Conservation (phyloP, 352 stramenopile species). For the Plasmopara viticola region DNA sequence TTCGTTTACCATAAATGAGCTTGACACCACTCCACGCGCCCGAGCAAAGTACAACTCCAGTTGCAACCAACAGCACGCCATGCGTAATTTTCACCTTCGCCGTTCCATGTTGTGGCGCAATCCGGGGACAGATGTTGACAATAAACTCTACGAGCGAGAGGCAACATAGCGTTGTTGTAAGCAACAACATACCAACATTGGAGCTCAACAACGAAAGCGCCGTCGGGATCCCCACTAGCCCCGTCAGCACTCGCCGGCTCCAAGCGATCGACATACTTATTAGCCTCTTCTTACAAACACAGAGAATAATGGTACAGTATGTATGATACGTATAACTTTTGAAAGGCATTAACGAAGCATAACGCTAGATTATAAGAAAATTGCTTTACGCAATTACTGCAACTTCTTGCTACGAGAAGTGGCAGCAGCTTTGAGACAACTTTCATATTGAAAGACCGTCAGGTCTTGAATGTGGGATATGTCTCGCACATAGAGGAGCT, state of each 20-base stretch:
- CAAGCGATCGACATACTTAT: slow-evolving; percentile 27
- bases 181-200: slow-evolving; percentile 39
- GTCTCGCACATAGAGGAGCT: slow-evolving; percentile 68
- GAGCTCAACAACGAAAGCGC: slow-evolving; percentile 49
- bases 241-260: slow-evolving; percentile 46
- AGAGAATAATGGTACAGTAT: too few relatives aligned
- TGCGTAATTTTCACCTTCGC: slow-evolving; percentile 13
- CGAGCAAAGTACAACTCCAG: slow-evolving; percentile 24
- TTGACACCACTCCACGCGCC: slow-evolving; percentile 35
- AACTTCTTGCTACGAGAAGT: slow-evolving; percentile 16
- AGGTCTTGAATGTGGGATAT: slow-evolving; percentile 73
- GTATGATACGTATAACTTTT: too few relatives aligned
- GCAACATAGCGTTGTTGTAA: slow-evolving; percentile 42
- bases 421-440: slow-evolving; percentile 24
- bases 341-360: too few relatives aligned
- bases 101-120: slow-evolving; percentile 25
- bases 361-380: too few relatives aligned
- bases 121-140: slow-evolving; percentile 36
- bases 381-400: slow-evolving; percentile 12
- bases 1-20: slow-evolving; percentile 21
- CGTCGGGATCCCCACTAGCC: slow-evolving; percentile 48
- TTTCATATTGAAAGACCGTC: slow-evolving; percentile 70
- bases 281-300: too few relatives aligned
- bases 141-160: slow-evolving; percentile 58
- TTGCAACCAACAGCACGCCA: slow-evolving; percentile 22